Conservation (phyloP, 352 stramenopile genomes). For the Aphanomyces astaci region DNA sequence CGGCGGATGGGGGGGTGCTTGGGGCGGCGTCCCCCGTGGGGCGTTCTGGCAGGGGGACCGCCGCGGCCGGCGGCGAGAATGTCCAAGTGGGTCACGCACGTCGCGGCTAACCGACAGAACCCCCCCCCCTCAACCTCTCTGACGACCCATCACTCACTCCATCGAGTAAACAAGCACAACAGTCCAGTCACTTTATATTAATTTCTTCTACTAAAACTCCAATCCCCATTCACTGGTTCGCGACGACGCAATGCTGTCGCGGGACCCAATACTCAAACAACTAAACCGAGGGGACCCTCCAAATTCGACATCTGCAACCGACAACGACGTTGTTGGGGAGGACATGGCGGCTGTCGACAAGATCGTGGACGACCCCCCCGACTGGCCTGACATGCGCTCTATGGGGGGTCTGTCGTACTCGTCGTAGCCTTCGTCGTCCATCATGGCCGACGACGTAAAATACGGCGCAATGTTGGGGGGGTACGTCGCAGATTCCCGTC, state of each 20-base stretch:
- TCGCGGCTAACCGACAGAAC: too few species aligned
- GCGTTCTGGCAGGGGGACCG: neutral
- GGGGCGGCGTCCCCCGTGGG: neutral
- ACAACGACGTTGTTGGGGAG: neutral
- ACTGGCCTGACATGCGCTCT: neutral
- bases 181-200: slow-evolving; percentile 1
- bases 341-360: neutral
- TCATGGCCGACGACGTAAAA: neutral
- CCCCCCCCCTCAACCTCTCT: too few species aligned
- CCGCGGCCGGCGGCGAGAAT: neutral
- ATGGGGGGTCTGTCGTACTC: slow-evolving; percentile 4
- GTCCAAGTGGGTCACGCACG: slow-evolving; percentile 5
- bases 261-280: slow-evolving; percentile 15
- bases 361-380: neutral
- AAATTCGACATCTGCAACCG: slow-evolving; percentile 5
- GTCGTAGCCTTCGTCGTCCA: slow-evolving; percentile 15
- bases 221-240: slow-evolving; percentile 10
- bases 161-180: too few species aligned
- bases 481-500: slow-evolving; percentile 2
- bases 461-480: neutral
- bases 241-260: slow-evolving; percentile 6
- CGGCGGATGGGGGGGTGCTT: neutral
- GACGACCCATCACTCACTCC: too few species aligned
- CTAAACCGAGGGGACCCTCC: slow-evolving; percentile 18
- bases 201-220: slow-evolving; percentile 16